Base-by-base conservation (phyloP, 2,329 filamentous ascomycete species). In the Pseudocercospora crystallina region DNA sequence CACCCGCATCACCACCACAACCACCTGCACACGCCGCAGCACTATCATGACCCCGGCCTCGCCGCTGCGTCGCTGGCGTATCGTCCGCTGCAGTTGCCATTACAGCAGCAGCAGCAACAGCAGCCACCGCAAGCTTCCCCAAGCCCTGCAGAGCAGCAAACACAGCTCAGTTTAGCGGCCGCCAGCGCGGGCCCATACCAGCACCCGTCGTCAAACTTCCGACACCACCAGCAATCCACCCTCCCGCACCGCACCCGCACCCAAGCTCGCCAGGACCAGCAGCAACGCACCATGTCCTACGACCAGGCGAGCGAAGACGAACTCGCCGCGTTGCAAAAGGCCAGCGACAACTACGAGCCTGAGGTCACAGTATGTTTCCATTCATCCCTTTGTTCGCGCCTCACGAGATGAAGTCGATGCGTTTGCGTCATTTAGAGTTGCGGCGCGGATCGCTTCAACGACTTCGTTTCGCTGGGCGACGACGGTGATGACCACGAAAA, bases 301-400 rank as follows among this genome's bases (percentile, higher is more conserved):
- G 30, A 31, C 39, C 46, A 48, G 39, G 36, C 54, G 43, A 62
- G 68, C 39, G 74, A 76, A 43, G 80, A 83, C 48, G 81, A 84
- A 59, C 73, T 83, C 65, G 80, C 81, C 58, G 75, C 80, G 49
- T 74, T 84, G 66, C 82, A 85, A 71, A 78, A 81, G 65, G 72
- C 84, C 54, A 84, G 81, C 60, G 80, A 80, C 64, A 74, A 79
- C 51, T 85, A 80, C 60, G 75, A 83, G 65, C 76, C 81, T 10
- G 78, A 83, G 54, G 68, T 77, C 45, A 76, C 76, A 58, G 82
- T 83, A 69, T 69, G 76, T 72, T 30, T 3, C 10, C 5, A 13
- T 41, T 36, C 41, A 34, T 42, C 44, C 11, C n/a, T 13, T 32
- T 39, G 13, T 32, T 20, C 43, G 14, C 36, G 31, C 33, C 38